Conservation (phyloP, 2,329 filamentous ascomycete genomes). For the Nemania diffusa region DNA sequence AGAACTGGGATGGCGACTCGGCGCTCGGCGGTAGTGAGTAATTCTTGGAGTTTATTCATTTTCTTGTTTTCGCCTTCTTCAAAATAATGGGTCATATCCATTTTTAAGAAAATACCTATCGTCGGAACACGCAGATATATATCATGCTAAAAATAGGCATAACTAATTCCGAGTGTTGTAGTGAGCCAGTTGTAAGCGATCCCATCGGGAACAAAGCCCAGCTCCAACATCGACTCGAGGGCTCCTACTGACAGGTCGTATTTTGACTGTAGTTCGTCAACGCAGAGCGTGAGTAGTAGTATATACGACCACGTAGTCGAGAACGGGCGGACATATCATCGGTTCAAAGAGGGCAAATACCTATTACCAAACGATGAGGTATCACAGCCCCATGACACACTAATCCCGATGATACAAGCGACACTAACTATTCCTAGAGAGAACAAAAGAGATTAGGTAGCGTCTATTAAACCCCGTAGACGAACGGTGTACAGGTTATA, state of each 20-base stretch:
- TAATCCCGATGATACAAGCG: not conserved
- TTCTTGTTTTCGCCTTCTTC: not conserved
- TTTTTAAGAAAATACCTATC: not conserved
- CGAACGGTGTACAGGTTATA: not conserved
- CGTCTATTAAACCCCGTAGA: not conserved
- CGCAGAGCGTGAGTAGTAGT: slow-evolving; percentile 38
- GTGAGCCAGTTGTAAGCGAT: slow-evolving; percentile 41
- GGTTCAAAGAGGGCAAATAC: slow-evolving; percentile 45
- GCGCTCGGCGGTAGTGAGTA: slow-evolving; percentile 37
- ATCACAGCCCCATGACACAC: not conserved
- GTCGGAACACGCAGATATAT: not conserved
- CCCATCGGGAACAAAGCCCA: not conserved
- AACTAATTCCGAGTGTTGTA: not conserved
- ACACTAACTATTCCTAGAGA: slow-evolving; percentile 22
- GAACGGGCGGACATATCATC: slow-evolving; percentile 44
- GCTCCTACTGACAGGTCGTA: slow-evolving; percentile 9
- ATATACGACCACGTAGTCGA: slow-evolving; percentile 42
- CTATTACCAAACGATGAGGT: slow-evolving; percentile 45
- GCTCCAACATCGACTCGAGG: not conserved
- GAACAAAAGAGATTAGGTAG: slow-evolving; percentile 43
- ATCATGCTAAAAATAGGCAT: not conserved
- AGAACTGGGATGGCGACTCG: slow-evolving; percentile 42
- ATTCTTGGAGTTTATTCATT: not conserved
- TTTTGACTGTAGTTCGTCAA: slow-evolving; percentile 36
- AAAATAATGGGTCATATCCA: not conserved